Evolutionary conservation across 2,329 filamentous ascomycete genomes (phyloP).

Genomic region (Alternaria brassicicola): DNA sequence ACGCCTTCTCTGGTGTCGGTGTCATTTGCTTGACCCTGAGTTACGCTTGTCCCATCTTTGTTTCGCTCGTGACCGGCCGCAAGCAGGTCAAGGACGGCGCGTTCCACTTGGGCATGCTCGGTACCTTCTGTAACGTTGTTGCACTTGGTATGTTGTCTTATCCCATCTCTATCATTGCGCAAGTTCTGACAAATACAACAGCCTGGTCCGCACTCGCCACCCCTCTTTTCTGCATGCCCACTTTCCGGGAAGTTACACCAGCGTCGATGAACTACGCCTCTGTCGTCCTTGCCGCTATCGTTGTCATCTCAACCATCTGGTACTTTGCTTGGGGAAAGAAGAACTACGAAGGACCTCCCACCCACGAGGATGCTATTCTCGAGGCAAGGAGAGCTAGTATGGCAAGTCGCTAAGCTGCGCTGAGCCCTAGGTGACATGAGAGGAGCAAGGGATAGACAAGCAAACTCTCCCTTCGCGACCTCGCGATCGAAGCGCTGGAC

Average conservation of each 20-base stretch:
- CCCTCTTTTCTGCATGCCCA: conserved; percentile 77
- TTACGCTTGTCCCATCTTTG: conserved; percentile 70
- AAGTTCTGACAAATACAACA: conserved; percentile 18
- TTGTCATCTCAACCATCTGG: conserved; percentile 66
- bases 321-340: conserved; percentile 73
- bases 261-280: conserved; percentile 74
- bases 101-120: conserved; percentile 68
- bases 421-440: not conserved
- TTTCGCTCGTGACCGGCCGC: conserved; percentile 67
- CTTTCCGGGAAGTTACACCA: conserved; percentile 64
- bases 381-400: conserved; percentile 43
- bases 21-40: conserved; percentile 73
- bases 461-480: not conserved
- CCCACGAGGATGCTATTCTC: conserved; percentile 40
- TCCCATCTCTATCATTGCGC: not conserved
- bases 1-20: conserved; percentile 72
- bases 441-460: not conserved
- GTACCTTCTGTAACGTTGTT: conserved; percentile 67
- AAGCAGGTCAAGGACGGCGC: conserved; percentile 62
- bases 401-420: conserved; percentile 21
- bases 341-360: conserved; percentile 69
- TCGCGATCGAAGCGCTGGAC: not conserved
- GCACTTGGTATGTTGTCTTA: conserved; percentile 62
- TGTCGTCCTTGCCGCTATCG: conserved; percentile 73
- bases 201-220: conserved; percentile 71